Evolutionary conservation across 352 stramenopile genomes (phyloP).

Genomic region (Sclerospora graminicola): DNA sequence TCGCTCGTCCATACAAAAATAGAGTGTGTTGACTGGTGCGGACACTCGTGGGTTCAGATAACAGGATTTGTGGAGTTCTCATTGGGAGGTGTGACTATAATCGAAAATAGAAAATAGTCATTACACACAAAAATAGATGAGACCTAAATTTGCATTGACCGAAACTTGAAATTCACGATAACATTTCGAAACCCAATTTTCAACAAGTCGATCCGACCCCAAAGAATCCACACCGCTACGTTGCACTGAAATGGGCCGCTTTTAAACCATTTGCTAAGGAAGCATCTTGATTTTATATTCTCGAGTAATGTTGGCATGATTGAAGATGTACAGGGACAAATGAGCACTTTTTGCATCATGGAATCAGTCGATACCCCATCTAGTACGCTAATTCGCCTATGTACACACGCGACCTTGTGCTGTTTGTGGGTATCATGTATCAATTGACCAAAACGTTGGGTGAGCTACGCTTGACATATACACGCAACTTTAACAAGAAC

Average conservation of each 20-base stretch:
- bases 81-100: no score
- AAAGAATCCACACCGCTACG: conserved; percentile 60
- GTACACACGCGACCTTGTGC: conserved; percentile 65
- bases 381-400: conserved; percentile 46
- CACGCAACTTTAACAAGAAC: conserved; percentile 82
- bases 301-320: conserved; percentile 87
- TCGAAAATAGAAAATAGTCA: no score
- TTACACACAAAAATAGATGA: no score
- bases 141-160: no score
- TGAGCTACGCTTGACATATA: conserved; percentile 82
- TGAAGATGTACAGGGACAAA: conserved; percentile 75
- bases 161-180: no score
- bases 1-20: no score
- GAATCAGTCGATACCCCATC: conserved; percentile 64
- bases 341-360: conserved; percentile 79
- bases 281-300: conserved; percentile 74
- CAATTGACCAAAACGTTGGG: conserved; percentile 67
- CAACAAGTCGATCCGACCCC: conserved; percentile 56
- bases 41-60: no score
- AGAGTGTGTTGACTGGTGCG: no score
- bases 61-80: no score
- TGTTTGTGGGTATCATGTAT: conserved; percentile 83
- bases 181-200: no score
- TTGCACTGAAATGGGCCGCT: conserved; percentile 76
- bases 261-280: conserved; percentile 79